Base-by-base conservation (phyloP, 140 eudicot species). In the Cichorium intybus region DNA sequence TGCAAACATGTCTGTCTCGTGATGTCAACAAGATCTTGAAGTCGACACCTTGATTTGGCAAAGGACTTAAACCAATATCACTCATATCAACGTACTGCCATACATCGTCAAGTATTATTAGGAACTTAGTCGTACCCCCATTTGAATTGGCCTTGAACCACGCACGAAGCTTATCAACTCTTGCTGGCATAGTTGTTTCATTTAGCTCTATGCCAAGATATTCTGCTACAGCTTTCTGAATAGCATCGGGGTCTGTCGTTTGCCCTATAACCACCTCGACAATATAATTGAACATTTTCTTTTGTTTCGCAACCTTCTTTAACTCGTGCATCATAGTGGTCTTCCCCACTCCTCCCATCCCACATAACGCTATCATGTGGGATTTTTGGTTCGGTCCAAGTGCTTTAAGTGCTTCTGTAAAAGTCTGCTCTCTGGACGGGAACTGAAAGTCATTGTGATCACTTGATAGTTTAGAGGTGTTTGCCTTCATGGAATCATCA, bases 21-120 rank as follows among this genome's bases (percentile, higher is more conserved):
- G 53, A 47, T 47, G 53, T 47, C 53, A 47, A 47, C 53, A 47
- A 47, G 11, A 47, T n/a, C 53, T 47, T 47, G 53, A 47, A n/a
- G n/a, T n/a, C n/a, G n/a, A n/a, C n/a, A n/a, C n/a, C n/a, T n/a
- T n/a, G n/a, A n/a, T n/a, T n/a, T n/a, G n/a, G n/a, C n/a, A n/a
- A n/a, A n/a, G n/a, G n/a, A n/a, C n/a, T n/a, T n/a, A n/a, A n/a
- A n/a, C n/a, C n/a, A n/a, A n/a, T n/a, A n/a, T n/a, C n/a, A n/a
- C n/a, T n/a, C n/a, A n/a, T n/a, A n/a, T n/a, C 10, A 16, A 47
- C 53, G 1, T 2, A 17, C 11, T 47, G 1, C 53, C 53, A 47
- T 7, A 47, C 53, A 4, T 47, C 53, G 18, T 47, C 53, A 21
- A 47, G 2, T 16, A 47, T 47, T 47, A 47, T 23, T 16, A 47